Conservation (phyloP, 1,284 basidiomycete species). For the Pseudomicrostroma phylloplanum region DNA sequence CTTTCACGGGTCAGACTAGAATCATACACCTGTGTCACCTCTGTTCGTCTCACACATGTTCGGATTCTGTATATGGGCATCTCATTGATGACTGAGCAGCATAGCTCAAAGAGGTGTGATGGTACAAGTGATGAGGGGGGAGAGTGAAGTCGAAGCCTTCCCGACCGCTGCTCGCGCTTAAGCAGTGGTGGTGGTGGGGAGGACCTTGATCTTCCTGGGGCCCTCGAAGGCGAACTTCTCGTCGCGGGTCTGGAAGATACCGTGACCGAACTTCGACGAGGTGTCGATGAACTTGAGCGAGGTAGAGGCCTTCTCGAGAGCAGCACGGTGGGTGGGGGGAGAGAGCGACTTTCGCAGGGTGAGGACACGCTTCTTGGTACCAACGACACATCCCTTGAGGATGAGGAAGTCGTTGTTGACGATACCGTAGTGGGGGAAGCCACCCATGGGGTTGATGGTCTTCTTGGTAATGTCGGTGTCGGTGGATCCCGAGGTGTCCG, state of each 20-base stretch:
- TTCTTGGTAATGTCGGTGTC: constrained; percentile 60
- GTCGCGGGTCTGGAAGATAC: constrained; percentile 88
- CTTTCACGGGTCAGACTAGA: too few species aligned
- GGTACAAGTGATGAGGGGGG: too few species aligned
- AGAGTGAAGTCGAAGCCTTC: too few species aligned
- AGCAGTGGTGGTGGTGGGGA: constrained; percentile 10
- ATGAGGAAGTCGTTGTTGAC: constrained; percentile 98
- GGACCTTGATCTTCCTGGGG: constrained; percentile 51
- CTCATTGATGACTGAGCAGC: too few species aligned
- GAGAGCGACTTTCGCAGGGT: constrained; percentile 56
- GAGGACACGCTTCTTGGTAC: constrained; percentile 95
- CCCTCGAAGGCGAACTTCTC: constrained; percentile 94
- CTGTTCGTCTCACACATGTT: too few species aligned
- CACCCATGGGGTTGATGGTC: constrained; percentile 94
- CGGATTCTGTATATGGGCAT: too few species aligned
- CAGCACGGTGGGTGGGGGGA: constrained; percentile 47
- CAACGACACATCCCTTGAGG: constrained; percentile 69
- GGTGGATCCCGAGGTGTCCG: constrained; percentile 81
- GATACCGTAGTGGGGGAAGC: constrained; percentile 97
- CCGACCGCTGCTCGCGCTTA: neutral
- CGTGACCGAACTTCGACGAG: constrained; percentile 81
- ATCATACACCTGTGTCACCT: too few species aligned
- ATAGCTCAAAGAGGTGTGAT: too few species aligned
- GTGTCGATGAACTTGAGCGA: constrained; percentile 99
- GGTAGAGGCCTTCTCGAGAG: constrained; percentile 73